Percentiles rank a stretch among this genome's conserved stretches.
These are phyloP conservation scores for Areca catechu DNA, from an alignment of 176 grass and related monocot species.

Conservation along the genomic window DNA sequence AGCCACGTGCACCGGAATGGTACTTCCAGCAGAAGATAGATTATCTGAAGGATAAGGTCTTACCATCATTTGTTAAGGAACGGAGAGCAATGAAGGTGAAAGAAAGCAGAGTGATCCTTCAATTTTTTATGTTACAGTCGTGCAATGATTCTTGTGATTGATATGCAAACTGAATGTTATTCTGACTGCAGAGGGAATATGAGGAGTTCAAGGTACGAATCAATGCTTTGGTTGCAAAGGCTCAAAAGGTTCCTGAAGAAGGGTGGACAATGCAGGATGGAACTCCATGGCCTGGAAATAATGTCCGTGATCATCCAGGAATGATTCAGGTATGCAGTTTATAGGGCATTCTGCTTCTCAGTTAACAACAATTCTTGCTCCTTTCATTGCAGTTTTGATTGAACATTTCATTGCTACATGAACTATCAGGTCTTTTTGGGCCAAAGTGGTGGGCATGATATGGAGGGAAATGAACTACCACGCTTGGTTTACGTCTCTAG, in stretches of 20 bases:
- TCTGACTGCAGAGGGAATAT: slow-evolving; percentile 68
- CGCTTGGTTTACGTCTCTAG: slow-evolving; percentile 86
- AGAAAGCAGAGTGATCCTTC: background rate
- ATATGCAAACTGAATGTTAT: background rate
- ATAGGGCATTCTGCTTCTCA: background rate
- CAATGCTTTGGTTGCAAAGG: slow-evolving; percentile 84
- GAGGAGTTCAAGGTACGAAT: slow-evolving; percentile 94
- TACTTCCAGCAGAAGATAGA: slow-evolving; percentile 97
- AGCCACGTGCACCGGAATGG: slow-evolving; percentile 78
- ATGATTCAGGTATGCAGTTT: slow-evolving; percentile 87
- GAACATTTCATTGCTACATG: slow-evolving; percentile 13
- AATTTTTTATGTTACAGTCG: slow-evolving; percentile 9
- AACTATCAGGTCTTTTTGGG: slow-evolving; percentile 77
- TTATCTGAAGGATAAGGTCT: slow-evolving; percentile 87
- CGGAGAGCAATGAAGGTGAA: slow-evolving; percentile 91
- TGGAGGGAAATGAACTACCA: slow-evolving; percentile 83
- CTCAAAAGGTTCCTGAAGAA: slow-evolving; percentile 89
- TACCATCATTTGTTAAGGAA: slow-evolving; percentile 67
- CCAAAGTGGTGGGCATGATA: slow-evolving; percentile 82
- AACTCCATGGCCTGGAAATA: slow-evolving; percentile 91
- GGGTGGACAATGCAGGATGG: slow-evolving; percentile 97
- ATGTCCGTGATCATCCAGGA: slow-evolving; percentile 84
- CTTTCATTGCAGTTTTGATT: background rate
- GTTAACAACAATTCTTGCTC: no score
- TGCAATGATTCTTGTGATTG: background rate